Evolutionary conservation across 2,329 filamentous ascomycete species (phyloP), one percentile per base, ranked within the genome.

Genomic region (Sodiomyces alkalinus): DNA sequence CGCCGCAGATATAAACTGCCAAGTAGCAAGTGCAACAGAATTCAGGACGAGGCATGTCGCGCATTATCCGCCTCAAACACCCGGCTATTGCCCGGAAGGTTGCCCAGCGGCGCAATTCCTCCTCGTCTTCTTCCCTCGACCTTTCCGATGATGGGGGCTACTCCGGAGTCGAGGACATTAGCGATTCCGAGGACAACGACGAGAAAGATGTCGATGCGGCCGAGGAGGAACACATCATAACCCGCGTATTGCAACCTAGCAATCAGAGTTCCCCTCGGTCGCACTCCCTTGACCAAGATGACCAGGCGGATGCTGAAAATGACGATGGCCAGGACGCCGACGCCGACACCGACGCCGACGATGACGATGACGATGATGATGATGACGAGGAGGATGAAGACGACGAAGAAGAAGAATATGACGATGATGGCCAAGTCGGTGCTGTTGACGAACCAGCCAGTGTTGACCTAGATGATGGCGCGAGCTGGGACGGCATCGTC

Each of bases 121-220:
- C 67, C 4, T 69, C 68, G 7, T 29, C 27, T 9, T 29, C 27
- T 12, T 68, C 67, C 2, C 51, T 67, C 32, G 56, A 69, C 41
- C 56, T 73, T 5, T 77, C 69, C 36, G 79, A 83, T 28, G 79
- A 83, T 28, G 71, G 66, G 29, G 76, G 72, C 31, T 83, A 85
- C 49, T 79, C 74, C 2, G 78, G 64, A 20, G 76, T 92, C 34
- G 80, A 87, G 46, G 71, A 83, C 28, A 77, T 92, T 35, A 80
- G 70, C 40, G 80, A 86, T 41, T 76, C 72, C 8, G 80, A 68
- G 30, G 68, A 86, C 36, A 76, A 82, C 38, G 80, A 87, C 48
- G 77, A 87, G 50, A 71, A 80, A 39, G 71, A 80, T 62, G 71
- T 87, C 31, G 68, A 79, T 45, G 70, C 74, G 62, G 66, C 73